Evolutionary conservation across 1,284 basidiomycete species (phyloP), one percentile per base, ranked within the genome.

Genomic region (Abortiporus biennis): DNA sequence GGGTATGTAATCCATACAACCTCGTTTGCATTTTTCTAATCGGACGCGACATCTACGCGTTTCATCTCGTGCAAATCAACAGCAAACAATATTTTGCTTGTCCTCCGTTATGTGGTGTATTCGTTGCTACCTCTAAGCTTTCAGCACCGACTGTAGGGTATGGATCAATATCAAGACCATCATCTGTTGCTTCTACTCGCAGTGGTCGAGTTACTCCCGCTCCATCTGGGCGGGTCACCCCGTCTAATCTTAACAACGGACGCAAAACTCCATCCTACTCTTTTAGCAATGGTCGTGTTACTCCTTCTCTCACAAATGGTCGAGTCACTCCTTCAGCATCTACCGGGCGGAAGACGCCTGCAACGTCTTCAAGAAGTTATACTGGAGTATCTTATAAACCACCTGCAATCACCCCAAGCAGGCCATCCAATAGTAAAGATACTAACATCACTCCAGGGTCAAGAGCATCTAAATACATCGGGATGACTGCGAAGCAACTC

Each of bases 11-110:
- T 32, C 30, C 33, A 44, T 46, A 37, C 38, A 40, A 47, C 34
- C 44, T 21, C 38, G 6, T 16, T 39, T 20, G 27, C 27, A 15
- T 23, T 27, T 47, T 42, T 31, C 27, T 24, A 20, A 24, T 43
- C 15, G 25, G 6, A 19, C n/a, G 15, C 41, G 25, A 38, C 15
- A n/a, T n/a, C n/a, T n/a, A n/a, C n/a, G n/a, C n/a, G n/a, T n/a
- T 38, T n/a, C 19, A 25, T 36, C n/a, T n/a, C n/a, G n/a, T n/a
- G n/a, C n/a, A n/a, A 24, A 23, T 31, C 43, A 43, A 35, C 52
- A 84, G 92, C 32, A 79, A 81, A 35, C 80, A 76, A 56, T 98
- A 99, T 63, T 99, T 99, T 58, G 59, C 70, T 0, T 97, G 93
- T 61, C 78, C 87, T 20, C 80, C 84, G 0, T 77, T 79, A 41